Conservation (phyloP, 495 filamentous ascomycete genomes). For the Symbiotaphrina buchneri region DNA sequence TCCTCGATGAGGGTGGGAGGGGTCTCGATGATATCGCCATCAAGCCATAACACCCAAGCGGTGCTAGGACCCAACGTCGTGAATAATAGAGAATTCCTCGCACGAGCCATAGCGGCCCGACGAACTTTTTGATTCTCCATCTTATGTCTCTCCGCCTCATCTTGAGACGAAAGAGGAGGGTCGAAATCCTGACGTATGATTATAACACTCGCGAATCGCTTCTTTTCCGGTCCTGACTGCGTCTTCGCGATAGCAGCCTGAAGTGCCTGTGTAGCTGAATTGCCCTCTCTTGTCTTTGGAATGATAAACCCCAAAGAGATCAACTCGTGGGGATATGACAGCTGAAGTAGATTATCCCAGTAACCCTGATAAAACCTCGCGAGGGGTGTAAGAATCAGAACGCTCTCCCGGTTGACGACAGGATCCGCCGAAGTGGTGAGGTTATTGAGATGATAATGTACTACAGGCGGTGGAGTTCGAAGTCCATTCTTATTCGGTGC, state of each 20-base stretch:
- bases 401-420: slow-evolving; percentile 53
- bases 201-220: slow-evolving; percentile 75
- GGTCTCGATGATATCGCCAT: slow-evolving; percentile 80
- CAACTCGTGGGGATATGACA: slow-evolving; percentile 79
- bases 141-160: slow-evolving; percentile 76
- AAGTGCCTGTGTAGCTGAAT: slow-evolving; percentile 54
- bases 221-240: slow-evolving; percentile 52
- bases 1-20: slow-evolving; percentile 78
- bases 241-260: slow-evolving; percentile 70
- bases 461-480: slow-evolving; percentile 56
- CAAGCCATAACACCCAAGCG: slow-evolving; percentile 92
- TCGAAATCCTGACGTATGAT: slow-evolving; percentile 95
- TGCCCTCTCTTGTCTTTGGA: slow-evolving; percentile 75
- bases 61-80: slow-evolving; percentile 90
- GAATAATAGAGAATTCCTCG: slow-evolving; percentile 83
- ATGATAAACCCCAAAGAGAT: slow-evolving; percentile 94
- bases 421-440: slow-evolving; percentile 61
- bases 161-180: slow-evolving; percentile 53
- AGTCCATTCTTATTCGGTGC: slow-evolving; percentile 26
- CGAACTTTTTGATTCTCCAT: slow-evolving; percentile 69
- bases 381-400: slow-evolving; percentile 84
- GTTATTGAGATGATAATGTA: slow-evolving; percentile 85
- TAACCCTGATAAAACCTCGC: slow-evolving; percentile 82
- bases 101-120: slow-evolving; percentile 75
- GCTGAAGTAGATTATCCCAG: slow-evolving; percentile 79